Percentiles rank a stretch among this genome's conserved stretches.
phyloP scores from a whole-genome alignment of 495 filamentous ascomycete genomes.

The Penicillium alfredii region DNA sequence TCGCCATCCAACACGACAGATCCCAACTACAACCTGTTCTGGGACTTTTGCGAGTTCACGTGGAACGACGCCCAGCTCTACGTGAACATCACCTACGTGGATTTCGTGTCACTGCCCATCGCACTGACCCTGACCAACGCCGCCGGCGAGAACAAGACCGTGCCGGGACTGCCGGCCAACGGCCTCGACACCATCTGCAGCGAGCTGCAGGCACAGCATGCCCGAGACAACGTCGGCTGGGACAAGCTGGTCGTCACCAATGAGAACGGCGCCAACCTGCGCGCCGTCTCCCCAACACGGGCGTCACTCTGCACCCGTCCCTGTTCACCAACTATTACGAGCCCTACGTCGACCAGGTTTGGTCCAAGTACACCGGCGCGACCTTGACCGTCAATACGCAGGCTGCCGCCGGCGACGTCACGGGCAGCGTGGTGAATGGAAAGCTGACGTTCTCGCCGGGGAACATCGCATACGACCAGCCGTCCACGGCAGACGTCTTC shows the following conservation, averaged over 20 bases:
- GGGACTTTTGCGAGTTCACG: slow-evolving; percentile 72
- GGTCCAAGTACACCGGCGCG: slow-evolving; percentile 48
- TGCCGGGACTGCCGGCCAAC: slow-evolving; percentile 51
- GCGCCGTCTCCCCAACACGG: slow-evolving; percentile 64
- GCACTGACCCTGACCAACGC: slow-evolving; percentile 53
- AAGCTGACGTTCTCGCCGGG: slow-evolving; percentile 44
- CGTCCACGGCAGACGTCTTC: slow-evolving; percentile 60
- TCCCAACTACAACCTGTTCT: slow-evolving; percentile 56
- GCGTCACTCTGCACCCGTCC: slow-evolving; percentile 46
- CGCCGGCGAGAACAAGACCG: slow-evolving; percentile 45
- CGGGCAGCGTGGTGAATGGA: slow-evolving; percentile 45
- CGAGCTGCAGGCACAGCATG: slow-evolving; percentile 47
- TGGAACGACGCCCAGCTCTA: slow-evolving; percentile 62
- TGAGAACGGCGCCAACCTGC: slow-evolving; percentile 48
- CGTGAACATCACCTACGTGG: slow-evolving; percentile 70
- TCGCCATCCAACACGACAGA: slow-evolving; percentile 60
- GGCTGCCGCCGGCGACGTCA: slow-evolving; percentile 43
- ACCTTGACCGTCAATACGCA: slow-evolving; percentile 61
- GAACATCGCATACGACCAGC: slow-evolving; percentile 49
- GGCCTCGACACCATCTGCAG: slow-evolving; percentile 53
- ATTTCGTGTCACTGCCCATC: slow-evolving; percentile 65
- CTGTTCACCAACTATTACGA: slow-evolving; percentile 60
- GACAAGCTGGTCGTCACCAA: slow-evolving; percentile 51
- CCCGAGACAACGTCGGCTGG: slow-evolving; percentile 56
- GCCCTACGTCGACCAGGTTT: slow-evolving; percentile 58